These are phyloP conservation scores for Dothistroma septosporum DNA, from an alignment of 2,329 filamentous ascomycete species.

Conservation along the genomic window DNA sequence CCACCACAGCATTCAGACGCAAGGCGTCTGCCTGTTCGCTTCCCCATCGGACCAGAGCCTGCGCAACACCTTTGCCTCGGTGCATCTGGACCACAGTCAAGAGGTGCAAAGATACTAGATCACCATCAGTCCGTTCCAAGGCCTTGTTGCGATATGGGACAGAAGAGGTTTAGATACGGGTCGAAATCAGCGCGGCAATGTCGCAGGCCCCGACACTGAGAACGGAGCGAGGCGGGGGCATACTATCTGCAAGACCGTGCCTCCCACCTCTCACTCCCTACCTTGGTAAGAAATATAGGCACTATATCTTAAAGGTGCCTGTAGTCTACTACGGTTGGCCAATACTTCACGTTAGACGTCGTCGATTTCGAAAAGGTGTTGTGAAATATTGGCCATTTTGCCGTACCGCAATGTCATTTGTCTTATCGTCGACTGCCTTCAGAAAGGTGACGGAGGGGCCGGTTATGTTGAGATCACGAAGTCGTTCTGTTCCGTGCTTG, in stretches of 20 bases:
- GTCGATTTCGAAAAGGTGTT: conserved; percentile 16
- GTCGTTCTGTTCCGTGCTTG: conserved; percentile 23
- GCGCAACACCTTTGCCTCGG: conserved; percentile 28
- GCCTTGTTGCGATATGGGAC: conserved; percentile 20
- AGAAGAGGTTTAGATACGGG: too few relatives aligned
- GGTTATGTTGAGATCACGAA: conserved; percentile 18
- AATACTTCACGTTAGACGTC: conserved; percentile 17
- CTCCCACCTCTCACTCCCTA: too few relatives aligned
- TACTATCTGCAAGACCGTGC: too few relatives aligned
- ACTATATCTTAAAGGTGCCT: conserved; percentile 21
- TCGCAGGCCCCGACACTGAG: too few relatives aligned
- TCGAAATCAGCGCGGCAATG: too few relatives aligned
- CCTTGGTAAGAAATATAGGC: conserved; percentile 17
- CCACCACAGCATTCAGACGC: conserved; percentile 30
- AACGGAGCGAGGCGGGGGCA: too few relatives aligned
- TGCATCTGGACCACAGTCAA: conserved; percentile 29
- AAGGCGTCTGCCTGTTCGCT: conserved; percentile 28
- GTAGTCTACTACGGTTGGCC: conserved; percentile 21
- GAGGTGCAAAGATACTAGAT: conserved; percentile 30
- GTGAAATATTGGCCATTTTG: conserved; percentile 32
- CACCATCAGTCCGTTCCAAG: conserved; percentile 24
- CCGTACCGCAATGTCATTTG: conserved; percentile 29
- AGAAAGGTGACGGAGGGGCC: conserved; percentile 27
- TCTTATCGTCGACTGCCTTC: conserved; percentile 29
- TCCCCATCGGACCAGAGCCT: conserved; percentile 31